These are phyloP conservation scores for Xanthoconium stramineum DNA, from an alignment of 768 basidiomycete genomes.

Conservation along the genomic window DNA sequence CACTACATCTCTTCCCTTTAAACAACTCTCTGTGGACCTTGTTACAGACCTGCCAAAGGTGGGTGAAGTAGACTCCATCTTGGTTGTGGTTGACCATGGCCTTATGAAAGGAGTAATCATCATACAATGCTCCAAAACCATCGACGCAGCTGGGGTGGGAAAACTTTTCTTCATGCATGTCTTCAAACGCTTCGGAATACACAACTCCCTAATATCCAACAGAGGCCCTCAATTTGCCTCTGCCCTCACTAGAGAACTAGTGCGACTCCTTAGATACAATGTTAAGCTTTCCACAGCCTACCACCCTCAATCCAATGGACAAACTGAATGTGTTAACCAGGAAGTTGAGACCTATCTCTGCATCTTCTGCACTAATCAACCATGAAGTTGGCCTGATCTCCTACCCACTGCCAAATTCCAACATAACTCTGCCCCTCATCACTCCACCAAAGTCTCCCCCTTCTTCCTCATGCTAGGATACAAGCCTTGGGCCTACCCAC, in stretches of 20 bases:
- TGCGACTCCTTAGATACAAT: background rate
- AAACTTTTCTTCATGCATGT: background rate
- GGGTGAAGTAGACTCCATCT: too few species aligned
- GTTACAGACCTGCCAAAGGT: too few species aligned
- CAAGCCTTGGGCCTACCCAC: background rate
- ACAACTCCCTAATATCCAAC: background rate
- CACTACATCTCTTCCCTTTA: too few species aligned
- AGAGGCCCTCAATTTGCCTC: background rate
- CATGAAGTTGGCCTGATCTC: background rate
- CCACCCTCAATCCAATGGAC: background rate
- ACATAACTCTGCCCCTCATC: background rate
- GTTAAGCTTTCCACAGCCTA: background rate
- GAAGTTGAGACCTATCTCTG: background rate
- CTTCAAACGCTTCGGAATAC: background rate
- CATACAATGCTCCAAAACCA: too few species aligned
- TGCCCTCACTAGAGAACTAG: background rate
- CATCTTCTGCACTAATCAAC: background rate
- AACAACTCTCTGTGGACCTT: too few species aligned
- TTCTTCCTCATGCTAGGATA: background rate
- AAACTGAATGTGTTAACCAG: background rate
- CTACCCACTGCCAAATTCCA: background rate
- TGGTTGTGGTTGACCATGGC: too few species aligned
- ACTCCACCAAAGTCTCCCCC: background rate
- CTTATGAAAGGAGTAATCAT: too few species aligned
- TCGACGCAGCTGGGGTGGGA: background rate